phyloP scores from a whole-genome alignment of 2,329 filamentous ascomycete genomes.

The Colletotrichum costaricense region DNA sequence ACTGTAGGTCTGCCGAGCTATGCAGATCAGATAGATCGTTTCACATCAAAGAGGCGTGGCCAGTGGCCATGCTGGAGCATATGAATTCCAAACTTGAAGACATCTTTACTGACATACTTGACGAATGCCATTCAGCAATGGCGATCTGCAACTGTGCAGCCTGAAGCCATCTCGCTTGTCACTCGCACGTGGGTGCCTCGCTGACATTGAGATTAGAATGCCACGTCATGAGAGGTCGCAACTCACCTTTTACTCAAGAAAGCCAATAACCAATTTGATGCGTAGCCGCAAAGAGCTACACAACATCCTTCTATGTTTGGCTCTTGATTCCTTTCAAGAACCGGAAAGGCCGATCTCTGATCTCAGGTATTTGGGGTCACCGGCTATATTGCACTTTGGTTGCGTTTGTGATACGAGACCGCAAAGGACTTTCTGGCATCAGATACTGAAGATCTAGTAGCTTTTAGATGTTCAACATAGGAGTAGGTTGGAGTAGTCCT shows the following conservation, averaged over 20 bases:
- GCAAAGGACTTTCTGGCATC: neutral
- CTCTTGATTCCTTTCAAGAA: neutral
- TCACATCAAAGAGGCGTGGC: neutral
- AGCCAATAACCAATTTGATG: neutral
- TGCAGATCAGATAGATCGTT: neutral
- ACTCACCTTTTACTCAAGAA: neutral
- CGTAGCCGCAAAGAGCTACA: neutral
- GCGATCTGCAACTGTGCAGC: neutral
- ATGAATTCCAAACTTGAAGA: too few relatives aligned
- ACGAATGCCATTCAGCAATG: neutral
- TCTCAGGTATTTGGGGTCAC: too few relatives aligned
- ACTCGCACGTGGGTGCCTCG: neutral
- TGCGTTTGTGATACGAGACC: neutral
- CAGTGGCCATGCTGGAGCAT: neutral
- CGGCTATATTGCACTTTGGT: neutral
- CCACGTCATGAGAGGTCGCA: neutral
- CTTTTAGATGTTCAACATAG: neutral
- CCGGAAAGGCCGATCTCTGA: too few relatives aligned
- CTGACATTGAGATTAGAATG: too few relatives aligned
- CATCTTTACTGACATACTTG: neutral
- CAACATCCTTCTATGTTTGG: neutral
- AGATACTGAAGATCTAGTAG: neutral
- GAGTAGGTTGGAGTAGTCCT: too few relatives aligned
- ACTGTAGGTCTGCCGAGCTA: neutral
- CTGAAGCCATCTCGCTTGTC: neutral